Evolutionary conservation across 495 filamentous ascomycete genomes (phyloP), one percentile per base, ranked within the genome.

Genomic region (Daldinia vernicosa): DNA sequence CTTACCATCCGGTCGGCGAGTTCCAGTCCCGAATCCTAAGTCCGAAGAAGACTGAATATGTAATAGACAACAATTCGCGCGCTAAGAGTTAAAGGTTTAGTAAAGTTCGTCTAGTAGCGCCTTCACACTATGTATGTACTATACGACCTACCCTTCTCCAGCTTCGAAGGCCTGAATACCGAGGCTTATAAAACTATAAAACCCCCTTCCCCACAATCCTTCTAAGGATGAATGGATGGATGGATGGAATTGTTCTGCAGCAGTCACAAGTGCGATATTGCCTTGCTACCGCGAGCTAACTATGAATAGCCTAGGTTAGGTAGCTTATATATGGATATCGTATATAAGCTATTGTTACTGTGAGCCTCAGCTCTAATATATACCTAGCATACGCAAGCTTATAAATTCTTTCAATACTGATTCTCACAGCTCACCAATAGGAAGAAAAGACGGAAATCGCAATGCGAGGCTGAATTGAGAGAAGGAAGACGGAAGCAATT

Each of bases 401-500:
- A 30, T 53, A 30, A 27, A n/a, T 53, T 26, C 17, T 33, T 9
- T 19, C 14, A 27, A 24, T 50, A 50, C 6, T 51, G 12, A 8
- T 22, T 51, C 45, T 51, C 19, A 3, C 45, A 51, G 8, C 22
- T 51, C 15, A 17, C 50, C 15, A 53, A 30, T 53, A 53, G 4
- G n/a, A 28, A 33, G 22, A 24, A 19, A 24, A 58, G 33, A 59
- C 19, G 30, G 43, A 2, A 22, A 51, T 19, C n/a, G 27, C 22
- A 60, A 59, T 40, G 60, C 63, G 63, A 71, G 69, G 69, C 69
- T 71, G 70, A 37, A 59, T 8, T 51, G 51, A 47, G n/a, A 22
- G 14, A 35, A n/a, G 3, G 32, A 22, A 45, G 6, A 7, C 19
- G 1, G 19, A 12, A 9, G 7, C 35, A 67, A 37, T n/a, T n/a